Evolutionary conservation across 371 early-diverging fungal species (phyloP), one percentile per base, ranked within the genome.

Genomic region (Rhizopus stolonifer): DNA sequence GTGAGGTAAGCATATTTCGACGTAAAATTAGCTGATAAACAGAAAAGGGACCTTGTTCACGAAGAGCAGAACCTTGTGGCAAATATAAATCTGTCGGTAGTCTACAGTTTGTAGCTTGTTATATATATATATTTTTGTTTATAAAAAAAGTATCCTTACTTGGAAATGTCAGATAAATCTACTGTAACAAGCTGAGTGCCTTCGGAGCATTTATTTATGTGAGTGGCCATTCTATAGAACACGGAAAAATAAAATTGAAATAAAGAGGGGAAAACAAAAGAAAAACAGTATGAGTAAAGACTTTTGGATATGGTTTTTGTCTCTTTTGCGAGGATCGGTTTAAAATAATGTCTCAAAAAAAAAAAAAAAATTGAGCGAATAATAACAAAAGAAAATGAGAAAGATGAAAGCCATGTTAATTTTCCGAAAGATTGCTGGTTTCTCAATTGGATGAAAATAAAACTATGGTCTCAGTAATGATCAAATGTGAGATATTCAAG

Each of bases 21-120:
- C 69, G 31, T 4, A 69, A 38, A 3, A 67, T 17, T 2, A 67
- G 32, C 21, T 59, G 56, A 6, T 67, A 56, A 13, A 61, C 45
- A 9, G 25, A 31, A 18, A 54, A 14, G 1, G 52, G 19, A 8
- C 24, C 29, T 23, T 39, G 34, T 51, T 65, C 52, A n/a, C 54
- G 49, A 18, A 44, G 56, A n/a, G 56, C 52, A 14, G 50, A 50
- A 7, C 25, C 24, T 14, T 31, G 25, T 38, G 51, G 52, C 42
- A 52, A 48, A 39, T 59, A 52, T 19, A 64, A 8, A 43, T 46
- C 58, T 3, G 50, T 51, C 1, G 60, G 59, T 19, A 61, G 26
- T 22, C 62, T 61, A 45, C 6, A 33, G 19, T 18, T 4, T 34
- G 19, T 17, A 6, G 25, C 4, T 22, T 18, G 1, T 14, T 19